Percentiles rank a stretch among this genome's conserved stretches.
Conservation (phyloP, 129 eudicot genomes). For the Deinandra increscens region DNA sequence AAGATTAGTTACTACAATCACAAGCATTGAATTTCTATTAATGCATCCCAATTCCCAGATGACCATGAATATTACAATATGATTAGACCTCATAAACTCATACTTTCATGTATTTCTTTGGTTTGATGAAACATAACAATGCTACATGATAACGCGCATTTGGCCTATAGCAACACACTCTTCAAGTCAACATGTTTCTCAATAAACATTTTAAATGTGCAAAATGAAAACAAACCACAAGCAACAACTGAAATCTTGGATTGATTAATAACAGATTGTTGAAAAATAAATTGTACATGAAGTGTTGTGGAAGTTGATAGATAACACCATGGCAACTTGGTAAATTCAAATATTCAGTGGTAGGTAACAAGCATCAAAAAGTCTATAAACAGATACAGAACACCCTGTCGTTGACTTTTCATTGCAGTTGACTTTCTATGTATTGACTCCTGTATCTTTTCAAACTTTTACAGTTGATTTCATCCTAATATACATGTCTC, state of each 20-base stretch:
- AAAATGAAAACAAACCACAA: neutral
- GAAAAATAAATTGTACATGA: conserved; percentile 1
- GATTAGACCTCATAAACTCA: no score
- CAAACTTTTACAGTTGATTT: conserved; percentile 12
- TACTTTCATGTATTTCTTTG: no score
- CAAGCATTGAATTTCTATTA: no score
- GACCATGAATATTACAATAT: no score
- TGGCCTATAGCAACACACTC: no score
- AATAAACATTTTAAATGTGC: neutral
- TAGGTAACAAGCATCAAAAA: conserved; percentile 10
- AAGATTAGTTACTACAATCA: no score
- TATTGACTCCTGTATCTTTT: conserved; percentile 18
- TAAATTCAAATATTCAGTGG: neutral
- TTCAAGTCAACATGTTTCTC: neutral
- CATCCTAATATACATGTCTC: conserved; percentile 25
- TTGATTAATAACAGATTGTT: conserved; percentile 1
- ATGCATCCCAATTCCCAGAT: no score
- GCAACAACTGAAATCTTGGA: neutral
- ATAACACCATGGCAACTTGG: neutral
- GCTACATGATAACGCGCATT: no score
- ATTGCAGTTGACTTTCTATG: conserved; percentile 22
- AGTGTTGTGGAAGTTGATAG: neutral
- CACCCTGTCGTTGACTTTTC: conserved; percentile 2
- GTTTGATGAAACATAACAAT: no score
- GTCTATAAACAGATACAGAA: conserved; percentile 3